These are phyloP conservation scores for Mitragyna speciosa DNA, from an alignment of 257 asterid species.

Conservation along the genomic window DNA sequence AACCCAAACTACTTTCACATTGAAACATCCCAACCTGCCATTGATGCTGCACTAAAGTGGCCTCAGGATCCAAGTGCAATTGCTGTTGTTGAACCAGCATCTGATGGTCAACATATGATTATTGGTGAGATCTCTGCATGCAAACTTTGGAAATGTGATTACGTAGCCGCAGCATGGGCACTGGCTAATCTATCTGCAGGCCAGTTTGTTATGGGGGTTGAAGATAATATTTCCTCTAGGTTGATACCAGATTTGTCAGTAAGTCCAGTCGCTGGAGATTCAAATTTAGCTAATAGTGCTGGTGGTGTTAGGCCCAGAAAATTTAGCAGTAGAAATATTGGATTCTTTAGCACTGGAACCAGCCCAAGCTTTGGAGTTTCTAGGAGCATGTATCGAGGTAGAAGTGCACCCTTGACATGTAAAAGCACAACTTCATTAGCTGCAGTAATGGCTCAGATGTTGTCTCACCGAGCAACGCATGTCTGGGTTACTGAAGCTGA, in stretches of 20 bases:
- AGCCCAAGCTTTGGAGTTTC: conserved; percentile 46
- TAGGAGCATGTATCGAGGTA: conserved; percentile 88
- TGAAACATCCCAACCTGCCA: conserved; percentile 68
- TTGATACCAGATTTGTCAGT: conserved; percentile 40
- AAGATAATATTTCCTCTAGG: conserved; percentile 52
- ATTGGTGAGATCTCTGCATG: conserved; percentile 87
- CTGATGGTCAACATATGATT: conserved; percentile 57
- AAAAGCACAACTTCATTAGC: conserved; percentile 78
- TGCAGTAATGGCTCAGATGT: conserved; percentile 97
- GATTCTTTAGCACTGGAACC: conserved; percentile 55
- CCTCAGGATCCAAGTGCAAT: conserved; percentile 80
- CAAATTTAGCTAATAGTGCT: conserved; percentile 33
- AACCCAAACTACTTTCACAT: conserved; percentile 63
- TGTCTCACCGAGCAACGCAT: conserved; percentile 90
- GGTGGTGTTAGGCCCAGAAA: conserved; percentile 36
- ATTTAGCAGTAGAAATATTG: conserved; percentile 81
- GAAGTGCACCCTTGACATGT: conserved; percentile 91
- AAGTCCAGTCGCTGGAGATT: conserved; percentile 29
- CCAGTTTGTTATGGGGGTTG: conserved; percentile 91
- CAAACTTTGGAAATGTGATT: conserved; percentile 89
- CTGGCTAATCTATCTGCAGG: conserved; percentile 85
- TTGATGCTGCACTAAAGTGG: conserved; percentile 51
- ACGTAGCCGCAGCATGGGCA: conserved; percentile 87
- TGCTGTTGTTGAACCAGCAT: conserved; percentile 73
- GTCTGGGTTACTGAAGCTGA: conserved; percentile 95